These are phyloP conservation scores for Botrytis pseudocinerea DNA, from an alignment of 2,329 filamentous ascomycete species.

Conservation along the genomic window DNA sequence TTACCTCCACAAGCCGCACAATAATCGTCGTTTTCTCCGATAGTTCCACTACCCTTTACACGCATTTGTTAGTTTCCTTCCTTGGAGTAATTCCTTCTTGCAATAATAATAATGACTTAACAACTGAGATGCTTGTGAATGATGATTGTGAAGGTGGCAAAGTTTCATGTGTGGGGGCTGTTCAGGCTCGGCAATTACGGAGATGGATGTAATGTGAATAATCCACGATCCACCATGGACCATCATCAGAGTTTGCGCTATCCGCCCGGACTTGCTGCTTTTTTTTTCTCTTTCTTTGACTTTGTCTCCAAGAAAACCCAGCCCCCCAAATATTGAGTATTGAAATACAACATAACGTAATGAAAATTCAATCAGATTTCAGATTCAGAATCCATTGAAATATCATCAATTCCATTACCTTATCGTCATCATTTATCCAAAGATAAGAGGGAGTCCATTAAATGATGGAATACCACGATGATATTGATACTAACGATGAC, in stretches of 20 bases:
- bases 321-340: conserved; percentile 21
- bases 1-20: conserved; percentile 83
- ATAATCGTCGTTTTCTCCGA: conserved; percentile 83
- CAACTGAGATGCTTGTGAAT: conserved; percentile 27
- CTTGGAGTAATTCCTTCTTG: not conserved
- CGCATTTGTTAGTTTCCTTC: conserved; percentile 34
- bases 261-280: conserved; percentile 32
- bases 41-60: conserved; percentile 46
- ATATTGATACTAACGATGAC: not conserved
- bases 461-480: not conserved
- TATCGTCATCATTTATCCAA: not conserved
- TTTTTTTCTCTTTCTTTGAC: conserved; percentile 23
- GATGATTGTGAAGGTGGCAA: conserved; percentile 31
- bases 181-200: conserved; percentile 38
- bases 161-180: conserved; percentile 33
- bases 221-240: conserved; percentile 15
- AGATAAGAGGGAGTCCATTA: not conserved
- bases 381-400: not conserved
- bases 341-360: conserved; percentile 25
- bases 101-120: conserved; percentile 13
- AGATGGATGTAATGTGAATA: conserved; percentile 28
- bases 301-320: conserved; percentile 22
- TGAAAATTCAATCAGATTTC: conserved; percentile 5
- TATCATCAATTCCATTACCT: not conserved
- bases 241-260: conserved; percentile 34